phyloP scores from a whole-genome alignment of 805 yeast genomes.

The Candida arabinofermentans region DNA sequence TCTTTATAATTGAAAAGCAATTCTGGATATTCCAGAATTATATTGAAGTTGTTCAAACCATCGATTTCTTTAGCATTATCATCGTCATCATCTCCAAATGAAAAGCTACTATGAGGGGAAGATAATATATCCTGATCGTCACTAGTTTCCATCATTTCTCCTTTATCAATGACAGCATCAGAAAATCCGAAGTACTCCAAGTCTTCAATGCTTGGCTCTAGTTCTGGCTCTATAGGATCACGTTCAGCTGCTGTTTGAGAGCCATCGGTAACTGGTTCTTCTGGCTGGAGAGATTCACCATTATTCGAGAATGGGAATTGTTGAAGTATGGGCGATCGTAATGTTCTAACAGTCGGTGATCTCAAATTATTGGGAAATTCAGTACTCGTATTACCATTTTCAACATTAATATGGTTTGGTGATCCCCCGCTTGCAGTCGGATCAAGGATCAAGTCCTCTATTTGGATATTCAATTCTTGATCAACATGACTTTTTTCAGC shows the following conservation, averaged over 20 bases:
- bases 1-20: slow-evolving; percentile 42
- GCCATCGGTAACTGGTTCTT: no score
- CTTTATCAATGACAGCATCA: slow-evolving; percentile 28
- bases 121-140: slow-evolving; percentile 28
- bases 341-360: no score
- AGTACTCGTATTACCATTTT: no score
- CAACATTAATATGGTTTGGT: no score
- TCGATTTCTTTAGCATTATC: slow-evolving; percentile 29
- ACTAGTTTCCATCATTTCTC: slow-evolving; percentile 29
- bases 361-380: no score
- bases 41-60: slow-evolving; percentile 30
- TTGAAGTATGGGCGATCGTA: no score
- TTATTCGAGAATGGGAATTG: no score
- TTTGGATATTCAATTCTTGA: no score
- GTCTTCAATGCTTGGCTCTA: slow-evolving; percentile 7
- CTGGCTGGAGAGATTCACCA: no score
- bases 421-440: no score
- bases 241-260: no score
- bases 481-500: neutral
- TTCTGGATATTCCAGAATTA: slow-evolving; percentile 36
- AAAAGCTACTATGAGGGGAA: slow-evolving; percentile 28
- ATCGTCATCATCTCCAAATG: slow-evolving; percentile 20
- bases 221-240: neutral
- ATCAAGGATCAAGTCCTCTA: neutral
- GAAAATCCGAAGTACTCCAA: slow-evolving; percentile 18